phyloP scores from a whole-genome alignment of 805 yeast genomes.

The Candida dajiaensis region DNA sequence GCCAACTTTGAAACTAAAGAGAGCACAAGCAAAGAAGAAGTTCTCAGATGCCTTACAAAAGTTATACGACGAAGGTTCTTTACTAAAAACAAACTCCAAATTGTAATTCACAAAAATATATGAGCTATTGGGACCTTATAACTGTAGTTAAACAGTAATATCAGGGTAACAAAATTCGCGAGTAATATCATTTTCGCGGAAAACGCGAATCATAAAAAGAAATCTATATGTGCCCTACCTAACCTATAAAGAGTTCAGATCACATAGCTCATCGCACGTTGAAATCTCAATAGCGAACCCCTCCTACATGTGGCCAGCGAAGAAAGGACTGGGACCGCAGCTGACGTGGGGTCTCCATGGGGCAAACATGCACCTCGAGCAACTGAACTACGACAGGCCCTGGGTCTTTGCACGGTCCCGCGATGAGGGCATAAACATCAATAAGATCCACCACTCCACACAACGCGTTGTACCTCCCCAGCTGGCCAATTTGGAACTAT shows the following conservation, averaged over 20 bases:
- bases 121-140: not conserved
- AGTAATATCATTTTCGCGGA: no score
- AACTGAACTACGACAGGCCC: conserved; percentile 13
- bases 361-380: conserved; percentile 16
- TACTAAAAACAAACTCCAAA: not conserved
- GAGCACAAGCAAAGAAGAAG: conserved; percentile 38
- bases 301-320: conserved; percentile 36
- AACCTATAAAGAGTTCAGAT: no score
- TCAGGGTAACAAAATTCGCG: no score
- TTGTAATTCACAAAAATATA: not conserved
- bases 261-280: not conserved
- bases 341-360: conserved; percentile 38
- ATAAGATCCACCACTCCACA: conserved; percentile 9
- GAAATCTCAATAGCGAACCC: not conserved
- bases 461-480: conserved; percentile 7
- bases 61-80: conserved; percentile 45
- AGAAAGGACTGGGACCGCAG: conserved; percentile 36
- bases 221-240: no score
- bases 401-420: conserved; percentile 25
- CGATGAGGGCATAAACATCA: conserved; percentile 17
- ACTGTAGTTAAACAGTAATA: no score
- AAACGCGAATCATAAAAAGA: no score
- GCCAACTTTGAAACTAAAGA: conserved; percentile 57
- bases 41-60: conserved; percentile 35
- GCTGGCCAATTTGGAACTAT: conserved; percentile 1